Base-by-base conservation (phyloP, 257 asterid species). In the Hygrophila difformis region DNA sequence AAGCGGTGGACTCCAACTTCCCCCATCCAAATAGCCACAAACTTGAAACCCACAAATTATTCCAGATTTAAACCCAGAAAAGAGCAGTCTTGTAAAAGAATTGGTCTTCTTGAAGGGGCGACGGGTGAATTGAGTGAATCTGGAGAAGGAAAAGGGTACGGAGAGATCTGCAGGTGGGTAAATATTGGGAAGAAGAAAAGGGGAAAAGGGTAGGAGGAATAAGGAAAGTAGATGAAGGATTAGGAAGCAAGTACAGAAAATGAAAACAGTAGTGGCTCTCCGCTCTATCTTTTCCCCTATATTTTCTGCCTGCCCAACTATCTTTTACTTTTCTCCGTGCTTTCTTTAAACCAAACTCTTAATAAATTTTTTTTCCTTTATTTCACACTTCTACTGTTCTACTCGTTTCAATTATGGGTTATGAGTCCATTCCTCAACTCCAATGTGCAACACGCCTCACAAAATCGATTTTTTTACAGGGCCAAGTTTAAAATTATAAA, bases 111-210 rank as follows among this genome's bases (percentile, higher is more conserved):
- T 33, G 37, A 12, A 5, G 37, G 37, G 37, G 8, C 59, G 60
- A 24, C 18, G 20, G 38, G 38, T 15, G 12, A 39, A 22, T 52
- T 17, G 67, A 44, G 17, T 37, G 19, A 39, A 45, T 56, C 53
- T 8, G 24, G 29, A 29, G 56, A 24, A 7, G 29, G 29, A 24
- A 24, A 24, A 42, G 39, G 19, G 22, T 10, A 12, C 41, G 44
- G 44, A 26, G 65, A 66, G 79, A 72, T 72, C 72, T 56, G 40
- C 56, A 38, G 59, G 53, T 18, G 24, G 56, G 52, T 18, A 24
- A 31, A 44, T 57, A 56, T 39, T 19, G 20, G 35, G 9, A 42
- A 26, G 34, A n/a, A n/a, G n/a, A n/a, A n/a, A n/a, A n/a, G n/a
- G n/a, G n/a, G 20, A 24, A 20, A 28, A 35, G 15, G 18, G 31